Evolutionary conservation across 1,284 basidiomycete genomes (phyloP).

Genomic region (Trichosporon sp.): DNA sequence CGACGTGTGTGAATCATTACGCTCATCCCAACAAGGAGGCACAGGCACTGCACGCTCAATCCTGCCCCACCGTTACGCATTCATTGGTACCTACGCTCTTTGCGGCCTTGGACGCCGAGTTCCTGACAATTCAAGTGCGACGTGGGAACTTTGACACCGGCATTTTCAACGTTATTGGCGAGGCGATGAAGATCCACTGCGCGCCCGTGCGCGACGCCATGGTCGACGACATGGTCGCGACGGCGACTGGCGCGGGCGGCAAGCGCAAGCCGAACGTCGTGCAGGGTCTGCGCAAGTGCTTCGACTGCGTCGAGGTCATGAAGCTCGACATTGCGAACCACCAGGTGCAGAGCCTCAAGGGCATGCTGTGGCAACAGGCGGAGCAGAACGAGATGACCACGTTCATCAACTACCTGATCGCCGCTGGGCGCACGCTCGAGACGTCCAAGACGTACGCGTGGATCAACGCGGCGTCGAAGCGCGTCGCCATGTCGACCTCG

Average conservation of each 20-base stretch:
- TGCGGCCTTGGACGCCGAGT: constrained; percentile 53
- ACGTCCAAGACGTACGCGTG: constrained; percentile 34
- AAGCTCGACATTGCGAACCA: constrained; percentile 95
- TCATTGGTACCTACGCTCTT: constrained; percentile 48
- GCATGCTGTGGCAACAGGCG: constrained; percentile 74
- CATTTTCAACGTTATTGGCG: constrained; percentile 73
- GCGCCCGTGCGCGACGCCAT: constrained; percentile 84
- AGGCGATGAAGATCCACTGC: constrained; percentile 81
- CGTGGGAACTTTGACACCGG: constrained; percentile 72
- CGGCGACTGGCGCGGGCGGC: constrained; percentile 54
- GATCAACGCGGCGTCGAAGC: constrained; percentile 36
- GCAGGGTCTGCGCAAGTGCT: constrained; percentile 71
- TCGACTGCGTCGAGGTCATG: constrained; percentile 91
- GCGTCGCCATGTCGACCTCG: constrained; percentile 25
- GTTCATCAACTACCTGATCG: constrained; percentile 53
- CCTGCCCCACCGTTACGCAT: constrained; percentile 57
- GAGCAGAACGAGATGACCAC: constrained; percentile 74
- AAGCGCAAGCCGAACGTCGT: constrained; percentile 57
- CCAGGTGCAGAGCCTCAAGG: constrained; percentile 80
- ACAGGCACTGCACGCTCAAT: constrained; percentile 58
- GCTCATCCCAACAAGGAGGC: constrained; percentile 53
- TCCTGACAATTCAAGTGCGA: constrained; percentile 74
- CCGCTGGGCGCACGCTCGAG: constrained; percentile 20
- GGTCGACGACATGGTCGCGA: constrained; percentile 75
- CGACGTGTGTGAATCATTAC: constrained; percentile 43